phyloP scores from a whole-genome alignment of 345 rosid species.

The Triadica sebifera region DNA sequence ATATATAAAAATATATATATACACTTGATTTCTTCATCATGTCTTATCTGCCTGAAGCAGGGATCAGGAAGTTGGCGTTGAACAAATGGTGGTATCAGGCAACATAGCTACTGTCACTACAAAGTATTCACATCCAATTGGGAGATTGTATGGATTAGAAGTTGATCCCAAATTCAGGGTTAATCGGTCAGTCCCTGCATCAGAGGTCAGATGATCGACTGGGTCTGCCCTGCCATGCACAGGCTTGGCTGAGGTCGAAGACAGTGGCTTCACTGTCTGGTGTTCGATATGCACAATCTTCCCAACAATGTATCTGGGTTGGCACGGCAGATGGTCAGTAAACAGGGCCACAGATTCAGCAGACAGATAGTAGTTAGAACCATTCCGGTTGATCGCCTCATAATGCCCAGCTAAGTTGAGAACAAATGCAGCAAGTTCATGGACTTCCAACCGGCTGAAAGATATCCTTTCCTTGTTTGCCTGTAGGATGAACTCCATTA shows the following conservation, averaged over 20 bases:
- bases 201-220: constrained; percentile 44
- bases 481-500: constrained; percentile 33
- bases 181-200: constrained; percentile 49
- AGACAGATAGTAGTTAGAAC: constrained; percentile 75
- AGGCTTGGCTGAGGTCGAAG: constrained; percentile 37
- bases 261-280: constrained; percentile 57
- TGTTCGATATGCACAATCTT: constrained; percentile 90
- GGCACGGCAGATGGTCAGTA: constrained; percentile 76
- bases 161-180: constrained; percentile 52
- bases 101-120: constrained; percentile 96
- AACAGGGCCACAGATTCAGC: constrained; percentile 92
- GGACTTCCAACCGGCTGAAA: constrained; percentile 79
- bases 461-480: constrained; percentile 92
- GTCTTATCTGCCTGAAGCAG: constrained; percentile 59
- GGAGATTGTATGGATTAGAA: constrained; percentile 72
- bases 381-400: constrained; percentile 76
- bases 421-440: constrained; percentile 92
- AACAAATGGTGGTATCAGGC: constrained; percentile 78
- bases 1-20: constrained; percentile 24
- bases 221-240: constrained; percentile 41
- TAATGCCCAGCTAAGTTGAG: constrained; percentile 72
- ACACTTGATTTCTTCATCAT: constrained; percentile 70
- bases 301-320: constrained; percentile 80
- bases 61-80: constrained; percentile 84
- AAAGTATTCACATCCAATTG: constrained; percentile 83